phyloP scores from a whole-genome alignment of 331 rosid species.

The Quercus tomentella region DNA sequence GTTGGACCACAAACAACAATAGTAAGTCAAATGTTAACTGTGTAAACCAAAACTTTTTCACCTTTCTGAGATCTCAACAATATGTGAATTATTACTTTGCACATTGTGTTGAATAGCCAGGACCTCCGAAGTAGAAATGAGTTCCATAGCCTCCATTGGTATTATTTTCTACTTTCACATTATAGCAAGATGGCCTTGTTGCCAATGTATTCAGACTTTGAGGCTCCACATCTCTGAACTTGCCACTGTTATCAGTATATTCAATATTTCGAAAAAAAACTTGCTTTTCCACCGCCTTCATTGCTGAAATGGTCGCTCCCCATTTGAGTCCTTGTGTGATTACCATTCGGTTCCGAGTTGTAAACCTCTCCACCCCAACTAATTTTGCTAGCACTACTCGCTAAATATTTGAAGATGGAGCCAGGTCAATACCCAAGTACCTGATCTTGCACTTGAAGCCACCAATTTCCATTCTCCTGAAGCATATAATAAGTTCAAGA shows the following conservation, averaged over 20 bases:
- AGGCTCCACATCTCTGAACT: neutral
- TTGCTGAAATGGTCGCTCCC: constrained; percentile 14
- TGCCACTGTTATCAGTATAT: neutral
- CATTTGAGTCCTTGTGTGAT: constrained; percentile 26
- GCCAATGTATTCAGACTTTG: neutral
- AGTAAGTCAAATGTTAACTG: too few relatives aligned
- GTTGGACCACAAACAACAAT: too few relatives aligned
- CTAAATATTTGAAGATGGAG: too few relatives aligned
- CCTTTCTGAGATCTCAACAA: too few relatives aligned
- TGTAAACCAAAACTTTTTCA: too few relatives aligned
- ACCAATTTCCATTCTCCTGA: too few relatives aligned
- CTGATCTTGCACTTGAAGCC: too few relatives aligned
- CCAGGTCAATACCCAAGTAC: too few relatives aligned
- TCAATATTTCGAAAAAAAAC: neutral
- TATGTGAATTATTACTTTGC: neutral
- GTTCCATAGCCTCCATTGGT: neutral
- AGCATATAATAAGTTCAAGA: too few relatives aligned
- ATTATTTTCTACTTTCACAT: neutral
- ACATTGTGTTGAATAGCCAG: constrained; percentile 13
- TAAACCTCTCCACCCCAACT: too few relatives aligned
- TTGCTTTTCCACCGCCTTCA: constrained; percentile 4
- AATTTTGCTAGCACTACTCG: too few relatives aligned
- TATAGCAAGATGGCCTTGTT: constrained; percentile 17
- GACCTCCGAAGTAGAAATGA: constrained; percentile 14
- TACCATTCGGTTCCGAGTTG: neutral